Evolutionary conservation across 495 filamentous ascomycete species (phyloP), one percentile per base, ranked within the genome.

Genomic region (Xylaria telfairii): DNA sequence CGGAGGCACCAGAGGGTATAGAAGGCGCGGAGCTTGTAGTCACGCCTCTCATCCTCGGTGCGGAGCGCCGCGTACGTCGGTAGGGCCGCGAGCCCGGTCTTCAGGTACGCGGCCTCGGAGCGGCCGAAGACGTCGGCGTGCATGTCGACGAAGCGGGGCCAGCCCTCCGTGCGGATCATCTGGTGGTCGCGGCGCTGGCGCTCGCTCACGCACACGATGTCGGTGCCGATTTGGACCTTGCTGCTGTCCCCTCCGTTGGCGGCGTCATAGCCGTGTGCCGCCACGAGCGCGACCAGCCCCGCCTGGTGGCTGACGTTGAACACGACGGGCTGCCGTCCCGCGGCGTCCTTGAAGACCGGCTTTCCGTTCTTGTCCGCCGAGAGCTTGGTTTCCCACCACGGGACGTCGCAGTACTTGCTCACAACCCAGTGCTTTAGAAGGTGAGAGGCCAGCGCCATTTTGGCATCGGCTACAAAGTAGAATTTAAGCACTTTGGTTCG

Each of bases 251-350:
- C 57, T 44, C 61, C 72, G 51, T 60, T 76, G 60, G 70, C 53
- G 57, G 64, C 72, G 51, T 62, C 77, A 68, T 78, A 85, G 70
- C 73, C 74, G 34, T 75, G 73, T 13, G 82, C 78, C 28, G 83
- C 83, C n/a, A 84, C 81, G 12, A 85, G 79, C 6, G 87, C 86
- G 12, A 95, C 93, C 13, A 97, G 80, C 0, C 92, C 92, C 17
- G 91, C 92, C 78, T 97, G 94, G 76, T 97, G 94, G 65, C 89
- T 92, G 66, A 97, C 92, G 77, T 97, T 97, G 86, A 97, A 97
- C 67, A 92, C 87, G 21, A 95, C 83, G 30, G 81, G 79, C 63
- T 78, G 62, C 19, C 62, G 24, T 19, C 74, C 72, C 9, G 66
- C 73, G 0, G 76, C 67, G 67, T 82, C 75, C 42, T 71, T 66